Percentiles rank a stretch among this genome's conserved stretches.
phyloP scores from a whole-genome alignment of 371 early-diverging fungal genomes.

The Choanephora cucurbitarum region DNA sequence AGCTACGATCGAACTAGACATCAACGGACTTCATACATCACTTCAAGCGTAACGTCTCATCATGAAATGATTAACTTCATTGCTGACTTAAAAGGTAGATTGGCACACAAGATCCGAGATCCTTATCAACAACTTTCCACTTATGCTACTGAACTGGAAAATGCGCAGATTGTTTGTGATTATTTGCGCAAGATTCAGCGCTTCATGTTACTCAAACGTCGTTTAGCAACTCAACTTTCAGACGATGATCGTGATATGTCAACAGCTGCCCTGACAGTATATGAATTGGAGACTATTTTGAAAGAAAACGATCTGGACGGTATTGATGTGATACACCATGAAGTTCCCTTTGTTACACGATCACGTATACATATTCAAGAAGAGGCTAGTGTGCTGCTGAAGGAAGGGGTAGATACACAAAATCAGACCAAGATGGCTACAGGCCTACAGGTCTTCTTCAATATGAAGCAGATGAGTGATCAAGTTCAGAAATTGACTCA shows the following conservation, averaged over 20 bases:
- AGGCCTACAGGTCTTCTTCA: slow-evolving; percentile 77
- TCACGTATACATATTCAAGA: slow-evolving; percentile 49
- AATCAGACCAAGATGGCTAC: slow-evolving; percentile 75
- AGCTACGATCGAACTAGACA: slow-evolving; percentile 56
- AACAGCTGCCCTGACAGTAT: slow-evolving; percentile 59
- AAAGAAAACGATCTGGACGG: slow-evolving; percentile 66
- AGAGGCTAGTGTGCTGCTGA: slow-evolving; percentile 58
- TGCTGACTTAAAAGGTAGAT: slow-evolving; percentile 23
- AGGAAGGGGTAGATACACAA: slow-evolving; percentile 60
- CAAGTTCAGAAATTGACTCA: slow-evolving; percentile 50
- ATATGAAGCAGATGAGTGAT: slow-evolving; percentile 61
- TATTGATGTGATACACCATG: slow-evolving; percentile 63
- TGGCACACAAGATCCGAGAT: slow-evolving; percentile 59
- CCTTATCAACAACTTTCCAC: slow-evolving; percentile 64
- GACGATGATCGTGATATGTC: slow-evolving; percentile 52
- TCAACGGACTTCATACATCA: slow-evolving; percentile 57
- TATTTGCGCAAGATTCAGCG: slow-evolving; percentile 66
- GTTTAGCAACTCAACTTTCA: slow-evolving; percentile 64
- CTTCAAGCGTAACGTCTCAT: slow-evolving; percentile 53
- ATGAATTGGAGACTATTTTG: slow-evolving; percentile 58
- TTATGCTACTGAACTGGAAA: slow-evolving; percentile 63
- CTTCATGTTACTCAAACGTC: slow-evolving; percentile 61
- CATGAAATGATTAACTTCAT: not conserved
- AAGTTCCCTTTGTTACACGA: slow-evolving; percentile 49
- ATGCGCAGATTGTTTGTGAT: slow-evolving; percentile 65